Evolutionary conservation across 2,329 filamentous ascomycete species (phyloP), one percentile per base, ranked within the genome.

Genomic region (Acrodontium crateriforme): DNA sequence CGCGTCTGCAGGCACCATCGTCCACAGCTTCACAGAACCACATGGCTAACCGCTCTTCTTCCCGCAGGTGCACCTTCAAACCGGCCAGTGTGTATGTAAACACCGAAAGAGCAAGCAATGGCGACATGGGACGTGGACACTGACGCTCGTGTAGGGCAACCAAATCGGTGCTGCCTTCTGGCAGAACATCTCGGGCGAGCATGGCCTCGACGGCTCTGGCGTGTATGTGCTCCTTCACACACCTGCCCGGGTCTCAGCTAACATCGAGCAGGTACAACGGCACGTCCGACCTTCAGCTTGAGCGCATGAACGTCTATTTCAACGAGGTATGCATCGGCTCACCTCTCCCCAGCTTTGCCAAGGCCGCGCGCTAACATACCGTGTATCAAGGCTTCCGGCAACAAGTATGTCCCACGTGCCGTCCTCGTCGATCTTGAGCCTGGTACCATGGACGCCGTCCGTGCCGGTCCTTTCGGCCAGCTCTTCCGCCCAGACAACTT

Each of bases 161-260:
- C 89, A 98, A 82, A 93, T 95, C 52, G 89, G 89, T 87, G 89
- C 89, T 71, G 89, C 89, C 67, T 98, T 98, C 75, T 98, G 89
- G 63, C 65, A 69, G 56, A 65, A 54, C 45, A 69, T 70, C 52
- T 68, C 65, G 39, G 65, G 66, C 52, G 66, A 70, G 73, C 89
- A 98, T 63, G 89, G 89, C 56, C 84, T 98, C 57, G 89, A 98
- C 67, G 83, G 80, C 67, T 82, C 82, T 62, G 87, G 87, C 66
- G 78, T 94, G 79, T 87, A 77, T 61, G 80, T 77, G 16, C 13
- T 16, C 17, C 11, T n/a, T n/a, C 8, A 6, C 6, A 30, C 16
- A 27, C 12, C n/a, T 16, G 25, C 18, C 16, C 2, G 8, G 20
- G 28, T 11, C 13, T 15, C 20, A 32, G 43, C 46, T 54, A 42